Conservation (phyloP, 495 filamentous ascomycete species). For the Evansstolkia leycettana region DNA sequence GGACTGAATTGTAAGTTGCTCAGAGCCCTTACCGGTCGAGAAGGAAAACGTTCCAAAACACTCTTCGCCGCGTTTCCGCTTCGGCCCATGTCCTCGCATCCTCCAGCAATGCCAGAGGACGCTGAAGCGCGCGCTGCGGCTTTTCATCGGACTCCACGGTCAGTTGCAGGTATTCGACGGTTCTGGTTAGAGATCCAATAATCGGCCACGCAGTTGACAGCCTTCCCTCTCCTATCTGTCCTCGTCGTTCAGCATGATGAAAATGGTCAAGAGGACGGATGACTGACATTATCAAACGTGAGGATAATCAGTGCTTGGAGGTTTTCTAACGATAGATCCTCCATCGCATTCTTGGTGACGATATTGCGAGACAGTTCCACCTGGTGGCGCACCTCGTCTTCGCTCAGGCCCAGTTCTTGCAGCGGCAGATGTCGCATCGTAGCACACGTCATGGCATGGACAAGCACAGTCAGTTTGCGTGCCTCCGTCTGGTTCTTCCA, state of each 20-base stretch:
- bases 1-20: too few species aligned
- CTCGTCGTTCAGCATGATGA: too few species aligned
- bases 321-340: constrained; percentile 21
- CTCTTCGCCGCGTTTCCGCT: constrained; percentile 36
- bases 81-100: constrained; percentile 32
- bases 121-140: constrained; percentile 9
- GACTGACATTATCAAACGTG: constrained; percentile 18
- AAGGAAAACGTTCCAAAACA: constrained; percentile 40
- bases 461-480: constrained; percentile 9
- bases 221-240: constrained; percentile 18
- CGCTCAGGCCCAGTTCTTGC: constrained; percentile 3
- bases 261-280: too few species aligned
- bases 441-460: constrained; percentile 20
- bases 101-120: constrained; percentile 17
- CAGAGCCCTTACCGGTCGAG: constrained; percentile 36
- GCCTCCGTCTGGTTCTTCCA: constrained; percentile 7
- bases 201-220: constrained; percentile 19
- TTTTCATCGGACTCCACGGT: constrained; percentile 18
- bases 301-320: constrained; percentile 24
- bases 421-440: constrained; percentile 11
- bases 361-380: constrained; percentile 6
- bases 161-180: constrained; percentile 25
- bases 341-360: constrained; percentile 19
- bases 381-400: constrained; percentile 7
- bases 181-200: constrained; percentile 24